phyloP scores from a whole-genome alignment of 1,284 basidiomycete species.

The Ustilago shanxiensis region DNA sequence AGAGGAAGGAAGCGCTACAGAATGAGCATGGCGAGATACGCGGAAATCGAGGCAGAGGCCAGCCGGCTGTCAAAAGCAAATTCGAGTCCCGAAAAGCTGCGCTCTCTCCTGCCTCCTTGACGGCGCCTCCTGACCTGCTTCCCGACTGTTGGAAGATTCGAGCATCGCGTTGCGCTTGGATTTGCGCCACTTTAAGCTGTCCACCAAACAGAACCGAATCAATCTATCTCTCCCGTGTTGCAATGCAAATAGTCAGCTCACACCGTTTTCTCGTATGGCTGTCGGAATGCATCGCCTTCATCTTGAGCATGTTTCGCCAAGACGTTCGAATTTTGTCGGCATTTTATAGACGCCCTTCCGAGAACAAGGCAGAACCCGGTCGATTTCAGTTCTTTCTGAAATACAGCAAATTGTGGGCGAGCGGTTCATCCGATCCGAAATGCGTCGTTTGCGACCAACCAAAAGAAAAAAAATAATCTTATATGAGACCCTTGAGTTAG shows the following conservation, averaged over 20 bases:
- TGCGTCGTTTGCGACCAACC: not conserved
- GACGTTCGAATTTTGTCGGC: not conserved
- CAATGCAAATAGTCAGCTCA: not conserved
- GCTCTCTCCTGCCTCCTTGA: slow-evolving; percentile 1
- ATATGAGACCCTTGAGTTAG: not conserved
- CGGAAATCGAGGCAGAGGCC: not conserved
- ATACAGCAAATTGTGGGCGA: not conserved
- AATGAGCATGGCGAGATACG: not conserved
- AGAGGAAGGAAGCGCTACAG: not conserved
- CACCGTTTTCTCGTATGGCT: not conserved
- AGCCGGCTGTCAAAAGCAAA: not conserved
- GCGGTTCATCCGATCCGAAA: slow-evolving; percentile 2
- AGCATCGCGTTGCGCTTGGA: not conserved
- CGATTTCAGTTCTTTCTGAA: not conserved
- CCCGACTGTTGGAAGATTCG: not conserved
- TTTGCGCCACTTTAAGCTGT: not conserved
- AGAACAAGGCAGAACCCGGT: not conserved
- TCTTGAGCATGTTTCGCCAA: not conserved
- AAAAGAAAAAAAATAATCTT: too few relatives aligned
- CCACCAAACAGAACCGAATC: slow-evolving; percentile 1
- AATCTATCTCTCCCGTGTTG: not conserved
- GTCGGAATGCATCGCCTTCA: not conserved
- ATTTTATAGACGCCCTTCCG: not conserved
- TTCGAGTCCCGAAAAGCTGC: slow-evolving; percentile 2
- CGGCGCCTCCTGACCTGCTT: slow-evolving; percentile 9